Base-by-base conservation (phyloP, 345 rosid species). In the Euclidium syriacum region DNA sequence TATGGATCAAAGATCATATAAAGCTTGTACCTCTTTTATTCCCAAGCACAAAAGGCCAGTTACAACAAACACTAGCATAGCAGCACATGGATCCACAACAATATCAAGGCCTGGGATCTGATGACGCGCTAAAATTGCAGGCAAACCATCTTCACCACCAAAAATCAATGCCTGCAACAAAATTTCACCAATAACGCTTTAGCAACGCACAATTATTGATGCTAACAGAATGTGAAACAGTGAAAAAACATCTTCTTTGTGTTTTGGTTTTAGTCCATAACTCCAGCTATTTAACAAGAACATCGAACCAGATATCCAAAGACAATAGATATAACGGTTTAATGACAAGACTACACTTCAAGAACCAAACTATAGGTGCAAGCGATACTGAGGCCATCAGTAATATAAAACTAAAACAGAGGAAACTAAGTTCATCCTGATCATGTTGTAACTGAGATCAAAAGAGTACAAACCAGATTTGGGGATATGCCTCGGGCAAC, bases 401-500 rank as follows among this genome's bases (percentile, higher is more conserved):
- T 36, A 32, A 44, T 43, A 29, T 59, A 41, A 41, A 22, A 24
- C 39, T 30, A 59, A n/a, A 30, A 43, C 34, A 50, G 27, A 50
- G 22, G 14, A 35, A 16, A 24, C 14, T 15, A 23, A 34, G 46
- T 15, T n/a, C 5, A 9, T 4, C 26, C 27, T 10, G 50, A 22
- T 23, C 15, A 47, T 2, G 23, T 38, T 4, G 6, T 19, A 63
- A 26, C 3, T 25, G 0, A 0, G 9, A 62, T 5, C 7, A 4
- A 55, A 36, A 65, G 24, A 10, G 44, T 32, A 44, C 64, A 42
- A 8, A 88, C 96, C 86, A 88, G 80, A 80, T 85, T 88, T 11
- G 96, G 96, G n/a, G 96, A 79, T 58, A 88, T 82, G 80, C 96
- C 96, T 24, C 96, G 92, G 39, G 97, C 99, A 75, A 89, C 88